These are phyloP conservation scores for Leccinum ponderosum DNA, from an alignment of 1,284 basidiomycete genomes.

Conservation along the genomic window DNA sequence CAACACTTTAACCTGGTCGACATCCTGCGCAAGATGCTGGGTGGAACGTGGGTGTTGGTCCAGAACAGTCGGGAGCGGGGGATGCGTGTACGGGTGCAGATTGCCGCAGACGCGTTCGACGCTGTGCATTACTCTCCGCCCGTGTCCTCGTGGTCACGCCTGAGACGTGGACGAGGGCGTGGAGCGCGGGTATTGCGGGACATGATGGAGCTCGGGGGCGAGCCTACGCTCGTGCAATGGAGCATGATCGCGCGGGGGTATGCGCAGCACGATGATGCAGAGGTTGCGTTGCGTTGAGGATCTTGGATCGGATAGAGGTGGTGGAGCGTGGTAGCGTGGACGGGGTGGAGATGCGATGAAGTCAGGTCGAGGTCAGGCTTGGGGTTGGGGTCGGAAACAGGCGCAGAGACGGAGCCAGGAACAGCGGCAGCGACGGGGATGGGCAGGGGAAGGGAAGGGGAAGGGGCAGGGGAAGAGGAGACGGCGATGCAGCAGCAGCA, in stretches of 20 bases:
- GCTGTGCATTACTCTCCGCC: slow-evolving; percentile 34
- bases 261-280: slow-evolving; percentile 20
- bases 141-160: slow-evolving; percentile 19
- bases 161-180: not conserved
- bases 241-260: slow-evolving; percentile 25
- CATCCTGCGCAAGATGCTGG: too few relatives aligned
- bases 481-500: not conserved
- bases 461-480: not conserved
- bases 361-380: not conserved
- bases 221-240: slow-evolving; percentile 27
- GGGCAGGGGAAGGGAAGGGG: too few relatives aligned
- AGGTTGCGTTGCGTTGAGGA: slow-evolving; percentile 14
- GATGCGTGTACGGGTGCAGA: slow-evolving; percentile 1
- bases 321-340: not conserved
- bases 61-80: not conserved
- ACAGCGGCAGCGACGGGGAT: not conserved
- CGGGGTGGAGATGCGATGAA: not conserved
- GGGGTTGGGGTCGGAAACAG: not conserved
- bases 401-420: not conserved
- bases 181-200: slow-evolving; percentile 32
- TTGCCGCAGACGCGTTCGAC: slow-evolving; percentile 23
- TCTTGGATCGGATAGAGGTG: slow-evolving; percentile 24
- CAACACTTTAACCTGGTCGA: too few relatives aligned
- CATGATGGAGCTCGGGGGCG: slow-evolving; percentile 35
- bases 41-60: too few relatives aligned